Evolutionary conservation across 495 filamentous ascomycete species (phyloP), one percentile per base, ranked within the genome.

Genomic region (Penicillium subrubescens): DNA sequence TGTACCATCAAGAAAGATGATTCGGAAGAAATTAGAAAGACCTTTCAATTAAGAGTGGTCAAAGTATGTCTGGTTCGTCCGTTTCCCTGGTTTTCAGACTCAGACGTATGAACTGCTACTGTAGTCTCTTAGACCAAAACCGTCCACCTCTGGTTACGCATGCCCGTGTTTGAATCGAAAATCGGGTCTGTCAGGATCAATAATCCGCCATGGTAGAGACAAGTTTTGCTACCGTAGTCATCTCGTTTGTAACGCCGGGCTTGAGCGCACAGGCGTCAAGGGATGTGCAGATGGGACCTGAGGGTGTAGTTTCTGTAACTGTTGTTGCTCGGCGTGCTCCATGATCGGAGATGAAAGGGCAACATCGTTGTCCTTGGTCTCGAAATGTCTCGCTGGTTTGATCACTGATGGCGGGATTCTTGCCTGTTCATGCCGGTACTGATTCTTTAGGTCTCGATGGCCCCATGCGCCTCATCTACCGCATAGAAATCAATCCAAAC

Each of bases 401-500:
- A 65, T 67, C 27, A 55, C 64, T 1, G 63, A 64, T 8, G 65
- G 25, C 27, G 19, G 46, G 35, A 55, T 31, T 3, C 15, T 48
- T 14, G 52, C 85, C 81, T 81, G 58, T 87, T 8, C 81, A 81
- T 0, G 58, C 69, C 21, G 68, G 72, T 23, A 17, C 34, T 77
- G 27, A 57, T 57, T 21, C 62, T 0, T 37, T 59, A 0, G 68
- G 75, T 2, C 69, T 71, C 6, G 68, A 53, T 5, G 65, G 75
- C 54, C 81, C 82, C 0, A 79, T 97, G 14, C 90, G 91, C 69
- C 87, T 96, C 1, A 82, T 97, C 0, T 99, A 95, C 69, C 84
- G 92, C n/a, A 89, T 5, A 3, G 94, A 94, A 3, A 92, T 97
- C 67, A 94, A 98, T 71, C 95, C 92, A 1, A 93, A 97, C 71